Percentiles rank a stretch among this genome's conserved stretches.
phyloP scores from a whole-genome alignment of 2,329 filamentous ascomycete species.

The Fusarium sp. region DNA sequence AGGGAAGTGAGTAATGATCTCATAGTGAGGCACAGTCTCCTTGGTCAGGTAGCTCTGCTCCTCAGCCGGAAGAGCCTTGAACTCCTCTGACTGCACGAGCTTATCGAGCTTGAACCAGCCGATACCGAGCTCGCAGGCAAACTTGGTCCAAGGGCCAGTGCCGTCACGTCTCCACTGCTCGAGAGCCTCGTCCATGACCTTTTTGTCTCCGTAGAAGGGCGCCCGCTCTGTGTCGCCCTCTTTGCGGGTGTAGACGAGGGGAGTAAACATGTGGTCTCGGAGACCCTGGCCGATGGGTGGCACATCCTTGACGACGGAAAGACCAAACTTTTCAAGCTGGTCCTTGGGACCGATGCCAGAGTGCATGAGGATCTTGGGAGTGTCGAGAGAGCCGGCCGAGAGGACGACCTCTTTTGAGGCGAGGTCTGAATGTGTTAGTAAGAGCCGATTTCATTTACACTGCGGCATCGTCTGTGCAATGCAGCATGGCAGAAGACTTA shows the following conservation, averaged over 20 bases:
- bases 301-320: conserved; percentile 49
- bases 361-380: conserved; percentile 61
- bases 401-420: conserved; percentile 62
- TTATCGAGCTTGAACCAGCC: conserved; percentile 62
- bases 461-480: no score
- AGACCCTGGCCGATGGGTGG: conserved; percentile 59
- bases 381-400: conserved; percentile 59
- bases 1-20: conserved; percentile 65
- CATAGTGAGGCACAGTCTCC: conserved; percentile 71
- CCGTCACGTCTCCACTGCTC: conserved; percentile 63
- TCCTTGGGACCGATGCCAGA: conserved; percentile 37
- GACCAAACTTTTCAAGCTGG: conserved; percentile 31
- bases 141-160: conserved; percentile 58
- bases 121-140: conserved; percentile 57
- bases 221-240: conserved; percentile 60
- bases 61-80: conserved; percentile 62
- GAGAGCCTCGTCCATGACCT: conserved; percentile 61
- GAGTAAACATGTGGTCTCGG: conserved; percentile 58
- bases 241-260: conserved; percentile 57
- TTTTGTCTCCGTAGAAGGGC: conserved; percentile 61
- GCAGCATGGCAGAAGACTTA: conserved; percentile 4
- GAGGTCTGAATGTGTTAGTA: conserved; percentile 39
- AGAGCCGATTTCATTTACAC: neutral
- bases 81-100: conserved; percentile 62
- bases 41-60: conserved; percentile 62